Conservation (phyloP, 441 rosid species). For the Erodium texanum region DNA sequence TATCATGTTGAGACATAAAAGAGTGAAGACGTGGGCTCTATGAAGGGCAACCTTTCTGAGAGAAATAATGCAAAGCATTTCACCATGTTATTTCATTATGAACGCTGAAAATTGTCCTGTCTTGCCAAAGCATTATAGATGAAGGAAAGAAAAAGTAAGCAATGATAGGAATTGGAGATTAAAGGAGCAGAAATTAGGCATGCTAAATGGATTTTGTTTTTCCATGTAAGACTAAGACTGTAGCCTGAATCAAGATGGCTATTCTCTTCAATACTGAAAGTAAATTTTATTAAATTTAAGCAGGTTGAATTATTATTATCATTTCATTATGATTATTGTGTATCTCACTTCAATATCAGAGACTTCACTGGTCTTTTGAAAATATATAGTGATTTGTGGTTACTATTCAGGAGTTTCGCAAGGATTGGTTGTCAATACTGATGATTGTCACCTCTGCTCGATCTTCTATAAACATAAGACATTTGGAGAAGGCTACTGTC, state of each 20-base stretch:
- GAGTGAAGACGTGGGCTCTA: background rate
- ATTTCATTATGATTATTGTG: conserved; percentile 5
- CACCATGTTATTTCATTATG: background rate
- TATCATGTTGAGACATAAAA: background rate
- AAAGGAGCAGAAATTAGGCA: background rate
- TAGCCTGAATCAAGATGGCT: background rate
- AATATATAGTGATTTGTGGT: conserved; percentile 16
- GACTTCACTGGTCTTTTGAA: conserved; percentile 10
- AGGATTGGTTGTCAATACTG: conserved; percentile 91
- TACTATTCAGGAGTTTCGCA: conserved; percentile 77
- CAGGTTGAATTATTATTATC: conserved; percentile 4
- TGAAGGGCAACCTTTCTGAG: background rate
- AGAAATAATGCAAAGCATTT: background rate
- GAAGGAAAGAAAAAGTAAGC: background rate
- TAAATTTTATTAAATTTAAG: background rate
- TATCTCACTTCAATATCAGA: conserved; percentile 8
- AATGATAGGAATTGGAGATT: background rate
- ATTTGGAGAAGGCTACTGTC: conserved; percentile 96
- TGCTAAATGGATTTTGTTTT: background rate
- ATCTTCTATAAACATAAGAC: conserved; percentile 90
- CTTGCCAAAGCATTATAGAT: background rate
- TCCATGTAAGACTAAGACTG: background rate
- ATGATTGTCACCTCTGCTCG: conserved; percentile 97
- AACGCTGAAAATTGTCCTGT: background rate
- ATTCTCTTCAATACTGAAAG: background rate